Percentiles rank a stretch among this genome's conserved stretches.
Evolutionary conservation across 1,284 basidiomycete species (phyloP).

Genomic region (Melampsora larici-populina): DNA sequence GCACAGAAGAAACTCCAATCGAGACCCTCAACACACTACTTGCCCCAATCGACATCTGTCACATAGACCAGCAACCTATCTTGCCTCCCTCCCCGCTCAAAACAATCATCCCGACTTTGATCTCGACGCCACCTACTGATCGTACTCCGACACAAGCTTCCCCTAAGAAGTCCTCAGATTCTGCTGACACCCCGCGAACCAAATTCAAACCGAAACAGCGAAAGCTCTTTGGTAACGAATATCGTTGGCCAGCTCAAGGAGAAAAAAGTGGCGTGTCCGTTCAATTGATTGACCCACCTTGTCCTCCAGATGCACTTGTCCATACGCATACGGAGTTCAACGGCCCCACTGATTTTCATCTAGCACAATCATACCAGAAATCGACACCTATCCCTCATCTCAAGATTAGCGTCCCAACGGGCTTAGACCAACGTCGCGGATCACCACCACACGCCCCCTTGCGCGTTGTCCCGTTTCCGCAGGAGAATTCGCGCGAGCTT

Average conservation of each 20-base stretch:
- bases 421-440: constrained; percentile 10
- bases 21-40: constrained; percentile 29
- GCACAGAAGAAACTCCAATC: constrained; percentile 21
- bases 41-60: constrained; percentile 13
- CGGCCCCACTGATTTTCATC: constrained; percentile 6
- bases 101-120: constrained; percentile 4
- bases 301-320: not conserved
- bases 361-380: constrained; percentile 12
- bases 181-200: not conserved
- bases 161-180: not conserved
- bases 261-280: not conserved
- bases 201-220: constrained; percentile 7
- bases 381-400: not conserved
- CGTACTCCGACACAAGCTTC: not conserved
- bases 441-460: constrained; percentile 9
- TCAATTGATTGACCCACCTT: constrained; percentile 1
- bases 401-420: constrained; percentile 3
- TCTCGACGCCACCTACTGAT: not conserved
- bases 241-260: constrained; percentile 5
- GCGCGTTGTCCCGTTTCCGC: constrained; percentile 7
- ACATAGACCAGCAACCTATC: not conserved
- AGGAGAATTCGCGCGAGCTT: not conserved
- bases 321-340: not conserved
- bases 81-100: not conserved
- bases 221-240: constrained; percentile 6